A percentile compares a stretch with the other conserved stretches of the same genome.
These are phyloP conservation scores for Solanum appendiculatum DNA, from an alignment of 257 asterid genomes.

Conservation along the genomic window DNA sequence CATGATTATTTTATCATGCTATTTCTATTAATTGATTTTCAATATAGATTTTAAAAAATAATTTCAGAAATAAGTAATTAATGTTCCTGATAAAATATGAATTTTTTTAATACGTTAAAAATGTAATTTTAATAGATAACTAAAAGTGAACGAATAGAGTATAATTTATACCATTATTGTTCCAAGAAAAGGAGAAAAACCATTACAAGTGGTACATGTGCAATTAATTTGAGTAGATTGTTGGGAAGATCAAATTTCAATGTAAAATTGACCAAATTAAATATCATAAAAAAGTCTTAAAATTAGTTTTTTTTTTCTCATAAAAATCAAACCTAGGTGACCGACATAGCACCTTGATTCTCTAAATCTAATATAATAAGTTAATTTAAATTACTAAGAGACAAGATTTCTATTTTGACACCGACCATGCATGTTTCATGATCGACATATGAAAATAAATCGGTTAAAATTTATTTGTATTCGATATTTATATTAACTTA, in stretches of 20 bases:
- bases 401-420: not conserved
- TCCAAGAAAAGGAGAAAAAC: not conserved
- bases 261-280: not conserved
- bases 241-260: not conserved
- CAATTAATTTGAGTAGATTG: not conserved
- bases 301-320: not conserved
- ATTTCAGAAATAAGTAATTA: too few species aligned
- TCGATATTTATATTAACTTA: not conserved
- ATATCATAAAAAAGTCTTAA: not conserved
- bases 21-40: not conserved
- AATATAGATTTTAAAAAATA: too few species aligned
- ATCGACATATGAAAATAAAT: not conserved
- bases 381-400: not conserved
- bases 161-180: not conserved
- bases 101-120: too few species aligned
- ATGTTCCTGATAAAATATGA: too few species aligned
- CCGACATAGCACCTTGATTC: not conserved
- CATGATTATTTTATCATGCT: not conserved
- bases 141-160: too few species aligned
- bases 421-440: not conserved
- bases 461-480: not conserved
- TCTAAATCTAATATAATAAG: not conserved
- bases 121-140: too few species aligned
- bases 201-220: not conserved
- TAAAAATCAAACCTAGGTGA: not conserved